Conservation (phyloP, 345 rosid species). For the Eutrema heterophyllum region DNA sequence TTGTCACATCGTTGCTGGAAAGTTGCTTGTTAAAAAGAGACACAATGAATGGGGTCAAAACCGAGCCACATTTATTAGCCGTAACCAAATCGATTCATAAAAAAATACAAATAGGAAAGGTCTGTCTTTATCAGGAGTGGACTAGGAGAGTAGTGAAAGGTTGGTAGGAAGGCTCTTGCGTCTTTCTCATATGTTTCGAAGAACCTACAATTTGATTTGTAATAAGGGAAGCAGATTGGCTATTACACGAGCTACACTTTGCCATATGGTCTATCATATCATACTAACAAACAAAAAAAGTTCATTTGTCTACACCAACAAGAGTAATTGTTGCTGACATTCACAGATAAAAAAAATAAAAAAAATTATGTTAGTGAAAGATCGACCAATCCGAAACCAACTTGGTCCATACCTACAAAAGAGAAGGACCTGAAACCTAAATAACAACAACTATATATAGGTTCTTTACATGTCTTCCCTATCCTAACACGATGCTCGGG, state of each 20-base stretch:
- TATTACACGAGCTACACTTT: not conserved
- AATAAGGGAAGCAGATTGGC: not conserved
- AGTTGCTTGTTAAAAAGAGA: conserved; percentile 7
- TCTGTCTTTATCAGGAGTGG: conserved; percentile 12
- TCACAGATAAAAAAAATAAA: not conserved
- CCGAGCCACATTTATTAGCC: not conserved
- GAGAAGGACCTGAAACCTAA: not conserved
- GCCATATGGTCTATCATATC: not conserved
- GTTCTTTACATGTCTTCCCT: not conserved
- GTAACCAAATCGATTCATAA: not conserved
- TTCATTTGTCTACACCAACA: not conserved
- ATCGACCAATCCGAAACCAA: not conserved
- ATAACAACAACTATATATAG: not conserved
- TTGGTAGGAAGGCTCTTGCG: conserved; percentile 20
- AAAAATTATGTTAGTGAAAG: not conserved
- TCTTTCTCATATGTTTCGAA: not conserved
- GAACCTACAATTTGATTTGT: not conserved
- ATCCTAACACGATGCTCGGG: not conserved
- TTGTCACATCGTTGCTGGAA: conserved; percentile 27
- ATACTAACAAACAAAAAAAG: not conserved
- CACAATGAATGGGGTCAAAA: conserved; percentile 19
- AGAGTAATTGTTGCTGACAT: not conserved
- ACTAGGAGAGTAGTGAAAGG: conserved; percentile 5
- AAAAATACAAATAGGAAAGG: not conserved
- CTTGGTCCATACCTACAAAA: not conserved